Evolutionary conservation across 2,329 filamentous ascomycete genomes (phyloP).

Genomic region (Nemania bipapillata): DNA sequence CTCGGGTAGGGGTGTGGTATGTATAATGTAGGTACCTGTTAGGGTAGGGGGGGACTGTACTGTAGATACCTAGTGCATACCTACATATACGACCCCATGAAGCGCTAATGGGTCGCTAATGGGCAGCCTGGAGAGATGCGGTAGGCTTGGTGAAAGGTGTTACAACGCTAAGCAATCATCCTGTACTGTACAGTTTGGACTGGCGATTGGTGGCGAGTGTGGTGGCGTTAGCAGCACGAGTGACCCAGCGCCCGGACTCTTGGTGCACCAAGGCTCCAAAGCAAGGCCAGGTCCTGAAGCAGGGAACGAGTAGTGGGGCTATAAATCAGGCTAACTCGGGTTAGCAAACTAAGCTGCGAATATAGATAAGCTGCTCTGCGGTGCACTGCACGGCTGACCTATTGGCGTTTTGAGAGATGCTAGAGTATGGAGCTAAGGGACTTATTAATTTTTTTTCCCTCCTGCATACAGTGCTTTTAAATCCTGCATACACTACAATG

Average conservation of each 20-base stretch:
- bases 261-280: constrained; percentile 25
- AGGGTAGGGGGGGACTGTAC: not conserved
- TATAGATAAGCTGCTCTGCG: constrained; percentile 18
- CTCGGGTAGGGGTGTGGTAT: constrained; percentile 8
- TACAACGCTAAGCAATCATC: constrained; percentile 20
- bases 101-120: not conserved
- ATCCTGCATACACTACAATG: too few species aligned
- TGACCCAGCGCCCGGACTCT: constrained; percentile 32
- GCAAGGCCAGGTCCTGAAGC: constrained; percentile 16
- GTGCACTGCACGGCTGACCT: not conserved
- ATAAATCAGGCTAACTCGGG: constrained; percentile 19
- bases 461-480: too few species aligned
- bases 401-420: not conserved
- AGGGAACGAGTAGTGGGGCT: constrained; percentile 17
- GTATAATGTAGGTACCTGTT: constrained; percentile 21
- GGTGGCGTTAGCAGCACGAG: constrained; percentile 18
- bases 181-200: not conserved
- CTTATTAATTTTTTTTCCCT: not conserved
- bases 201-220: constrained; percentile 19
- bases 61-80: too few species aligned
- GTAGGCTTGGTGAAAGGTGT: not conserved
- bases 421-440: not conserved
- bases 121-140: not conserved
- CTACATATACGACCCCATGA: not conserved
- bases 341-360: constrained; percentile 1